Evolutionary conservation across 768 basidiomycete genomes (phyloP), one percentile per base, ranked within the genome.

Genomic region (Leccinum fibrillosum): DNA sequence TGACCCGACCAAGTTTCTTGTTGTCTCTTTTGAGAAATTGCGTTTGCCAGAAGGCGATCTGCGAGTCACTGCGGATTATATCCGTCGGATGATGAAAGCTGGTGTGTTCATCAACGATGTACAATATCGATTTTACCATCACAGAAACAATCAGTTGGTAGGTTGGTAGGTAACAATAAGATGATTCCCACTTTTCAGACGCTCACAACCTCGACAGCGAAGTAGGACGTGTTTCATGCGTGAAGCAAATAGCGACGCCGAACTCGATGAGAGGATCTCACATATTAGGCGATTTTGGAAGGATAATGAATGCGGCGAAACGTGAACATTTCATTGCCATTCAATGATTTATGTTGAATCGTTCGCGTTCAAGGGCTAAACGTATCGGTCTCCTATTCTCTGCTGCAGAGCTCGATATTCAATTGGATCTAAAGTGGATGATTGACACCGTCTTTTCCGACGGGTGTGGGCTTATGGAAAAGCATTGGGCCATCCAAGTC

Each of bases 121-220:
- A 0, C 82, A 86, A 61, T 86, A 87, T 66, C 81, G 86, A 2
- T 88, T 88, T 66, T 88, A 86, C 58, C 83, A 84, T 56, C 86
- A 89, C 57, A 86, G 86, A 44, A 86, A 88, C 64, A 88, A 85
- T 59, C 86, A 89, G 61, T 63, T 88, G 66, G 85, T 86, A 59
- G 76, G 70, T 7, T 21, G 21, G 21, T 21, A 21, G 21, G 21
- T 21, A 21, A 12, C 12, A 11, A 13, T 35, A 3, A 13, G n/a
- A 30, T 11, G 11, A 2, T 45, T 26, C 11, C 44, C 0, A 5
- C 1, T 34, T 52, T 28, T 15, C 17, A 11, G 26, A 47, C 52
- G 54, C 48, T 62, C 6, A 62, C 45, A 9, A 15, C 26, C 21
- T 25, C n/a, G 23, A 49, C 49, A 87, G 86, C 75, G 86, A 45